Evolutionary conservation across 305 asterid genomes (phyloP).

Genomic region (Fraxinus velutina): DNA sequence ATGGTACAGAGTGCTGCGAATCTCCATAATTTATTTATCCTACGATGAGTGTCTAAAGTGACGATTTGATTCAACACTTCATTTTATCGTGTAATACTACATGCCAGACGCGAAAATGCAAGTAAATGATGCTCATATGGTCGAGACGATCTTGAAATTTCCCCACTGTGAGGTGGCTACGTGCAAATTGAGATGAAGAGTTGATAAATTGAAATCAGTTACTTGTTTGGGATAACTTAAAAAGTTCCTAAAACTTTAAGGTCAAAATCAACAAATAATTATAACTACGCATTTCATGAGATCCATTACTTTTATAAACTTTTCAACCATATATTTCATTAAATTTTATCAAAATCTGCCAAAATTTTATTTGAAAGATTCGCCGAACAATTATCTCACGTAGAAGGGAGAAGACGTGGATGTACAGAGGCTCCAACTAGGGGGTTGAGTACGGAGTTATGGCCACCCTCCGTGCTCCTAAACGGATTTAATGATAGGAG

Average conservation of each 20-base stretch:
- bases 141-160: neutral
- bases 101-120: no score
- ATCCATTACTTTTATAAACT: neutral
- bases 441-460: neutral
- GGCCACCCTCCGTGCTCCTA: neutral
- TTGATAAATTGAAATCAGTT: neutral
- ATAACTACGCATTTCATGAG: neutral
- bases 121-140: neutral
- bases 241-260: neutral
- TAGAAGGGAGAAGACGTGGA: neutral
- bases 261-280: neutral
- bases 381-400: neutral
- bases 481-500: neutral
- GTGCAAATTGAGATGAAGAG: neutral
- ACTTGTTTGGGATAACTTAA: neutral
- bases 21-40: neutral
- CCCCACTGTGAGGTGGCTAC: neutral
- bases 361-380: neutral
- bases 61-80: neutral
- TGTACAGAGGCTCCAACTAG: conserved; percentile 14
- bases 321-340: neutral
- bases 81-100: neutral
- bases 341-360: neutral
- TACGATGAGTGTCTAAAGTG: neutral
- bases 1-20: neutral